A percentile compares a stretch with the other conserved stretches of the same genome.
Conservation (phyloP, 148 eudicot genomes). For the Camellia lanceoleosa region DNA sequence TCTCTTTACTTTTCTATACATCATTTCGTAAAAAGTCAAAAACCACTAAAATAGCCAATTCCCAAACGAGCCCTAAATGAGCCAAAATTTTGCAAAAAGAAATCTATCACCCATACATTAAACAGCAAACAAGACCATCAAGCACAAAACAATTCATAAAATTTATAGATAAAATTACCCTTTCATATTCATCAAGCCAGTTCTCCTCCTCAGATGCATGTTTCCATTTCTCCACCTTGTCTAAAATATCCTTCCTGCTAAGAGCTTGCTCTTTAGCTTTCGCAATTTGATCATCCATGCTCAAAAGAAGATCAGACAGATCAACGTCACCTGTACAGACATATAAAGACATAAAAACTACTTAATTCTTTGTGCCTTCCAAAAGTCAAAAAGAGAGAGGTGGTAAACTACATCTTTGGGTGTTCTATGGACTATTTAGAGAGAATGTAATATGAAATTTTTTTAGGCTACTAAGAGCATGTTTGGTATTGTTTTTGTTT, state of each 20-base stretch:
- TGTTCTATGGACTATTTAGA: too few species aligned
- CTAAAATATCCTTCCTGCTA: slow-evolving; percentile 83
- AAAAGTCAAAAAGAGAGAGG: too few species aligned
- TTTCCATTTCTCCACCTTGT: slow-evolving; percentile 90
- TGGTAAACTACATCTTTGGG: too few species aligned
- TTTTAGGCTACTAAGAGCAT: too few species aligned
- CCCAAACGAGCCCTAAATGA: background rate
- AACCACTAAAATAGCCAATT: too few species aligned
- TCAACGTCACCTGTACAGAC: slow-evolving; percentile 52
- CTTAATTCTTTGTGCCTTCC: background rate
- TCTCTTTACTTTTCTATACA: too few species aligned
- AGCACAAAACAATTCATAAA: background rate
- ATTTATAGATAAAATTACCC: slow-evolving; percentile 36
- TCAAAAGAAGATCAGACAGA: slow-evolving; percentile 61
- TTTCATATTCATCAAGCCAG: slow-evolving; percentile 90
- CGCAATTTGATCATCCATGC: slow-evolving; percentile 79
- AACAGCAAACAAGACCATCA: background rate
- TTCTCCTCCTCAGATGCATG: slow-evolving; percentile 75
- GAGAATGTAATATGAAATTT: too few species aligned
- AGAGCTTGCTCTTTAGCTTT: slow-evolving; percentile 77
- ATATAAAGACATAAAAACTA: background rate
- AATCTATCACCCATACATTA: background rate
- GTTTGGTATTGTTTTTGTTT: too few species aligned
- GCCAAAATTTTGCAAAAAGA: background rate
- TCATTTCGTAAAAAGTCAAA: too few species aligned